These are phyloP conservation scores for Sherardia arvensis DNA, from an alignment of 257 asterid species.

Conservation along the genomic window DNA sequence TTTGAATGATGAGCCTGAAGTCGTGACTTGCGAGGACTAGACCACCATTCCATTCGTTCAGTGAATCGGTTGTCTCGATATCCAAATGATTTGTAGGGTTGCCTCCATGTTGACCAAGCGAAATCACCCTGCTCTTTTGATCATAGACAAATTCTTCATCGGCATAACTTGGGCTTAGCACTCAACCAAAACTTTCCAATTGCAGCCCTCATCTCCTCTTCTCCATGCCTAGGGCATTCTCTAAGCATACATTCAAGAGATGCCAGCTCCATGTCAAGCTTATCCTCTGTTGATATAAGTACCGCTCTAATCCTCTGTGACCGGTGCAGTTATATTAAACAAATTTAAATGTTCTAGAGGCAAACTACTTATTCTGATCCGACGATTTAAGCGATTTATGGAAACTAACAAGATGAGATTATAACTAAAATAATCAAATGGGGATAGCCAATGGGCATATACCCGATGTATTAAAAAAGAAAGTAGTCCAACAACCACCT, in stretches of 20 bases:
- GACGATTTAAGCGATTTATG: too few species aligned
- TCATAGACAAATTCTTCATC: constrained; percentile 82
- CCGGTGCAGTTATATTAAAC: too few species aligned
- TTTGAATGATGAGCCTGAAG: constrained; percentile 96
- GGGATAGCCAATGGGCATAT: too few species aligned
- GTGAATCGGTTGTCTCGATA: constrained; percentile 88
- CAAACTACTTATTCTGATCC: too few species aligned
- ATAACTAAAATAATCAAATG: too few species aligned
- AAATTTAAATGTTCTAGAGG: too few species aligned
- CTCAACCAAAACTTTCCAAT: constrained; percentile 82
- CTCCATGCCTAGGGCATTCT: constrained; percentile 89
- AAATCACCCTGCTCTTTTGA: constrained; percentile 77
- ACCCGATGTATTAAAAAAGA: too few species aligned
- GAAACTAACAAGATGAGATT: too few species aligned
- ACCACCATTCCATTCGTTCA: constrained; percentile 98
- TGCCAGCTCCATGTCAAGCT: constrained; percentile 72
- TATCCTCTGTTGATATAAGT: too few species aligned
- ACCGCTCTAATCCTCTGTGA: too few species aligned
- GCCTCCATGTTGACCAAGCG: constrained; percentile 95
- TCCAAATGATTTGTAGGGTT: constrained; percentile 97
- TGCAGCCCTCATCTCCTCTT: constrained; percentile 87
- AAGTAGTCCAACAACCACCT: too few species aligned
- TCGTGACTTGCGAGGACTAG: constrained; percentile 95
- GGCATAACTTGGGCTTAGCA: constrained; percentile 97
- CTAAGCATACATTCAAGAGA: constrained; percentile 65